Percentiles rank a stretch among this genome's conserved stretches.
Conservation (phyloP, 768 basidiomycete species). For the Leccinum variicolor region DNA sequence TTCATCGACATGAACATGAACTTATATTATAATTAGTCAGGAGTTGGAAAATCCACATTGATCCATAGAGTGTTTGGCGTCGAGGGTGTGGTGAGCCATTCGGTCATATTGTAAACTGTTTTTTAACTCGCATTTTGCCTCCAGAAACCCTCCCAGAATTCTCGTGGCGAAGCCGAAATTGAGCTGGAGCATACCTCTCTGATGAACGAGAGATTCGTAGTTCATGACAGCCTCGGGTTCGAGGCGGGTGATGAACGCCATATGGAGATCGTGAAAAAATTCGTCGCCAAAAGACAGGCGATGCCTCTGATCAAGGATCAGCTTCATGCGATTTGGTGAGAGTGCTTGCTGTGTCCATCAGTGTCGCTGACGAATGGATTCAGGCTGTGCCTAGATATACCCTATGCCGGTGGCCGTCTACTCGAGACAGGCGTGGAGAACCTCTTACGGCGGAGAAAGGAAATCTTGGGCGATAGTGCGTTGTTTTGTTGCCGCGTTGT, state of each 20-base stretch:
- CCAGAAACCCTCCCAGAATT: neutral
- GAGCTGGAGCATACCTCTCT: neutral
- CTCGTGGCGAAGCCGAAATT: neutral
- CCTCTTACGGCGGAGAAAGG: slow-evolving; percentile 5
- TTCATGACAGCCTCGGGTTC: neutral
- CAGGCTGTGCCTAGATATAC: slow-evolving; percentile 18
- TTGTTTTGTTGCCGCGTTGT: neutral
- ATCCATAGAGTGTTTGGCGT: no score
- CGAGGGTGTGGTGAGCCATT: no score
- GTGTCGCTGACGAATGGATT: neutral
- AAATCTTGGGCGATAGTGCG: neutral
- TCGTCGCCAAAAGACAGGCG: neutral
- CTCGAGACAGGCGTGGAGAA: slow-evolving; percentile 13
- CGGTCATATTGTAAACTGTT: neutral
- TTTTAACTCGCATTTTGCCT: neutral
- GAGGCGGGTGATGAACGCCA: neutral
- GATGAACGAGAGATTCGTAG: neutral
- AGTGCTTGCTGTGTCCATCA: neutral
- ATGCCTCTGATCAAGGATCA: slow-evolving; percentile 1
- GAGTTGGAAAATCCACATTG: slow-evolving; percentile 12
- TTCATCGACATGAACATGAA: neutral
- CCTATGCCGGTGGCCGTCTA: slow-evolving; percentile 11
- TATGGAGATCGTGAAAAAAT: neutral
- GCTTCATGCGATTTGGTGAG: slow-evolving; percentile 16
- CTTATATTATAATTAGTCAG: slow-evolving; percentile 2